Base-by-base conservation (phyloP, 140 eudicot species). In the Ambrosia hybrid region DNA sequence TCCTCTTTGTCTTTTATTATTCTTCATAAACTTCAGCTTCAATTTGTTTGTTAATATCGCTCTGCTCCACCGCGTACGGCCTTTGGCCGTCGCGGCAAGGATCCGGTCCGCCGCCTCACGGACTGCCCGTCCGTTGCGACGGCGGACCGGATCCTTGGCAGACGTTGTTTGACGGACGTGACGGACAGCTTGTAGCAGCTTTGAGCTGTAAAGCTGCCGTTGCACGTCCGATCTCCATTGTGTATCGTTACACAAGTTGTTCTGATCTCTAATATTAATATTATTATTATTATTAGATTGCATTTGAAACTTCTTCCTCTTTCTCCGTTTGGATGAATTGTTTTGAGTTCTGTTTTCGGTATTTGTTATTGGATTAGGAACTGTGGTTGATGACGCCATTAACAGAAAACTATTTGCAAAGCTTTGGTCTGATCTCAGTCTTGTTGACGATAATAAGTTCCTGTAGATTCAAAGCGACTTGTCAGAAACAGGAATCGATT, bases 11-110 rank as follows among this genome's bases (percentile, higher is more conserved):
- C 75, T 78, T 64, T 83, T 71, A 73, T 74, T 83, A 36, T 58
- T 81, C 76, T 84, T 91, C 86, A 85, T 79, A 70, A 86, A 84
- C 74, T 83, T 91, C 49, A 91, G 75, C 75, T 83, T 86, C 26
- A 91, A 80, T 77, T 91, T 78, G 46, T 77, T 88, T 5, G 83
- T 86, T 39, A 91, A 83, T 3, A 91, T 89, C 11, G 96, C 97
- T 9, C 96, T 87, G 91, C 97, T 91, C 97, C 97, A 91, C 26
- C 97, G 78, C 5, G 91, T 80, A 41, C 89, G 83, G 0, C 97
- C 97, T 73, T 81, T 91, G 6, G 96, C 97, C 15, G 97, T 68
- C 9, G 78, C 85, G 15, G 97, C 97, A 1, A 91, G 74, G 43
- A 76, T 89, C 64, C 89, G 61, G 79, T 91, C 95, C 9, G 97